Conservation (phyloP, 2,329 filamentous ascomycete genomes). For the Fusarium caatingaense region DNA sequence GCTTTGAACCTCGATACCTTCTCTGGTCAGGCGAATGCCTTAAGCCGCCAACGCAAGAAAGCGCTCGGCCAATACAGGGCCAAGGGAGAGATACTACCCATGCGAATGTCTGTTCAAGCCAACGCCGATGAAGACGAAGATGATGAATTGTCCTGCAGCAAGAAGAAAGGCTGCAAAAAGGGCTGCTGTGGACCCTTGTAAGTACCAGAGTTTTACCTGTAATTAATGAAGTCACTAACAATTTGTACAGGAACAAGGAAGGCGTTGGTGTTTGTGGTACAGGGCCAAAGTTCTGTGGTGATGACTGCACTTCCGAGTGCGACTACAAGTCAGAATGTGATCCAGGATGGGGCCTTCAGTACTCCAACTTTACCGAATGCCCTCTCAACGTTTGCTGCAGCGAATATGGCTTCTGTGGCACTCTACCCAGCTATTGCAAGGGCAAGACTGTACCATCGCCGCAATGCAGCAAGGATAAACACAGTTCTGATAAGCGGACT, state of each 20-base stretch:
- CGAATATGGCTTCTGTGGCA: slow-evolving; percentile 51
- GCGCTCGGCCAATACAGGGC: too few relatives aligned
- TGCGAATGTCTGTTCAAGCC: not conserved
- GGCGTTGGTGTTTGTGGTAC: not conserved
- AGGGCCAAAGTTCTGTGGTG: not conserved
- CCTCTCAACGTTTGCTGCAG: slow-evolving; percentile 54
- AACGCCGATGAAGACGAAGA: not conserved
- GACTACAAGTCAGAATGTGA: slow-evolving; percentile 46
- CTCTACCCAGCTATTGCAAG: not conserved
- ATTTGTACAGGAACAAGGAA: rapidly evolving
- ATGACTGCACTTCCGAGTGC: slow-evolving; percentile 41
- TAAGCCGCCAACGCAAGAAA: too few relatives aligned
- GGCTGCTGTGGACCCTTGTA: not conserved
- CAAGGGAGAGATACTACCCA: too few relatives aligned
- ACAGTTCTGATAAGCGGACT: slow-evolving; percentile 1
- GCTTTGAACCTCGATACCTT: too few relatives aligned
- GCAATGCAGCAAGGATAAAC: not conserved
- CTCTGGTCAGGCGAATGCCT: too few relatives aligned
- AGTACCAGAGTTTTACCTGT: too few relatives aligned
- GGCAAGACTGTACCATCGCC: not conserved
- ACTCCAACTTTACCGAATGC: slow-evolving; percentile 34
- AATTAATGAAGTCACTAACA: too few relatives aligned
- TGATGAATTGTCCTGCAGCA: not conserved
- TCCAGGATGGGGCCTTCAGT: slow-evolving; percentile 46
- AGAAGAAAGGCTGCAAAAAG: not conserved